Conservation (phyloP, 805 yeast species). For the Zygosaccharomyces pseudorouxii region DNA sequence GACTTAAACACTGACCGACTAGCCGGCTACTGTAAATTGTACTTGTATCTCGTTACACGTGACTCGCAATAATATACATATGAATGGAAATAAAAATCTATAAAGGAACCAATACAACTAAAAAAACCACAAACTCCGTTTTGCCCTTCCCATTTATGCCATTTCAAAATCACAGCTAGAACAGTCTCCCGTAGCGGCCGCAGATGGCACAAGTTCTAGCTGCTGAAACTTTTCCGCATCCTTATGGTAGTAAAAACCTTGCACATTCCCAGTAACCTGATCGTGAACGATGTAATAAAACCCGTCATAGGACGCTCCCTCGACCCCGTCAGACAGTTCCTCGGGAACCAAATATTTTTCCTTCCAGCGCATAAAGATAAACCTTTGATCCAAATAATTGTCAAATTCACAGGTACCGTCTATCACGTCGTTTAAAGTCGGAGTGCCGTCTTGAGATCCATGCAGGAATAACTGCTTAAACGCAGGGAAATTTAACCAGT, state of each 20-base stretch:
- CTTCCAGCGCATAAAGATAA: conserved; percentile 90
- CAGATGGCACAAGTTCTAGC: conserved; percentile 47
- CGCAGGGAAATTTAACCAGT: conserved; percentile 57
- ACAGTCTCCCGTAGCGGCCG: conserved; percentile 14
- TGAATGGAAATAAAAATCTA: neutral
- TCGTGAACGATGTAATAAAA: conserved; percentile 84
- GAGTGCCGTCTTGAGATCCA: conserved; percentile 4
- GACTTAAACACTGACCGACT: too few relatives aligned
- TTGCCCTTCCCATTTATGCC: conserved; percentile 13
- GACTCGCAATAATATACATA: neutral
- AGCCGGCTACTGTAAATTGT: neutral
- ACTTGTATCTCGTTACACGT: neutral
- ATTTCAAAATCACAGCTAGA: conserved; percentile 21
- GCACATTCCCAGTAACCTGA: conserved; percentile 66
- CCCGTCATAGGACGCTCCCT: conserved; percentile 82
- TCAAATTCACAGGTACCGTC: conserved; percentile 24
- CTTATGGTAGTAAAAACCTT: conserved; percentile 79
- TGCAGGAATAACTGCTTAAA: conserved; percentile 35
- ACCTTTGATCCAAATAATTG: conserved; percentile 40
- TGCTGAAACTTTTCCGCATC: conserved; percentile 75
- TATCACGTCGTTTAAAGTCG: conserved; percentile 17
- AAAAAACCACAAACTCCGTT: neutral
- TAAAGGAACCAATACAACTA: neutral
- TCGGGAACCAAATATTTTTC: conserved; percentile 84
- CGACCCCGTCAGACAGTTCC: conserved; percentile 46